phyloP scores from a whole-genome alignment of 1,284 basidiomycete genomes.

The Phellopilus nigrolimitatus region DNA sequence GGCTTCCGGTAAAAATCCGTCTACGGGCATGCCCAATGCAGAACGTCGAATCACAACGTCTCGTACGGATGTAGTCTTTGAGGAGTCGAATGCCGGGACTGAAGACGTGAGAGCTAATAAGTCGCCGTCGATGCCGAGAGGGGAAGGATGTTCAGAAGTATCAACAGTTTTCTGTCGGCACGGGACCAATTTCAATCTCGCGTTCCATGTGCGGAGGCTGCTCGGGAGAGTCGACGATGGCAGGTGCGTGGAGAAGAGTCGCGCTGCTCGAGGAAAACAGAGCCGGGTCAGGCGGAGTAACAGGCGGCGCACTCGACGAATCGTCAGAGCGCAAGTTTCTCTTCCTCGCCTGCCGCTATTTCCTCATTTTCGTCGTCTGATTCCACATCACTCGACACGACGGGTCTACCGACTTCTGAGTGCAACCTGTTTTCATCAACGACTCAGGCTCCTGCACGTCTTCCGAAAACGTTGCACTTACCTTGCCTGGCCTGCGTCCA shows the following conservation, averaged over 20 bases:
- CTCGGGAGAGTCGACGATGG: background rate
- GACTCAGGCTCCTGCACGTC: background rate
- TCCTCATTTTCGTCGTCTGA: background rate
- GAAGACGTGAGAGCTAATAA: too few species aligned
- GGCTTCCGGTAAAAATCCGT: background rate
- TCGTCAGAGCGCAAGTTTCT: slow-evolving; percentile 1
- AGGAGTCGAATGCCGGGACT: too few species aligned
- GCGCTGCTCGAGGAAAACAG: background rate
- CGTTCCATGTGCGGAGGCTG: background rate
- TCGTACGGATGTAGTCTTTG: too few species aligned
- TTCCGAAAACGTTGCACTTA: background rate
- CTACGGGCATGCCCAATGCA: background rate
- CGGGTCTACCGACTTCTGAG: too few species aligned
- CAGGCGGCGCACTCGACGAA: background rate
- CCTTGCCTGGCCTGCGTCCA: slow-evolving; percentile 8
- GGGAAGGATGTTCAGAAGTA: background rate
- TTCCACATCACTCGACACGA: background rate
- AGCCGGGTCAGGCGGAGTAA: background rate
- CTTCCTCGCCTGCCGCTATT: background rate
- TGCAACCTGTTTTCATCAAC: background rate
- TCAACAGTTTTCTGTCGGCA: background rate
- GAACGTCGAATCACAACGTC: too few species aligned
- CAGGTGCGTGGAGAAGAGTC: background rate
- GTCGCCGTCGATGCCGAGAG: too few species aligned
- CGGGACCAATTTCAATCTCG: background rate